Percentiles rank a stretch among this genome's conserved stretches.
These are phyloP conservation scores for Cryptococcus sp. DNA, from an alignment of 1,284 basidiomycete genomes.

Conservation along the genomic window DNA sequence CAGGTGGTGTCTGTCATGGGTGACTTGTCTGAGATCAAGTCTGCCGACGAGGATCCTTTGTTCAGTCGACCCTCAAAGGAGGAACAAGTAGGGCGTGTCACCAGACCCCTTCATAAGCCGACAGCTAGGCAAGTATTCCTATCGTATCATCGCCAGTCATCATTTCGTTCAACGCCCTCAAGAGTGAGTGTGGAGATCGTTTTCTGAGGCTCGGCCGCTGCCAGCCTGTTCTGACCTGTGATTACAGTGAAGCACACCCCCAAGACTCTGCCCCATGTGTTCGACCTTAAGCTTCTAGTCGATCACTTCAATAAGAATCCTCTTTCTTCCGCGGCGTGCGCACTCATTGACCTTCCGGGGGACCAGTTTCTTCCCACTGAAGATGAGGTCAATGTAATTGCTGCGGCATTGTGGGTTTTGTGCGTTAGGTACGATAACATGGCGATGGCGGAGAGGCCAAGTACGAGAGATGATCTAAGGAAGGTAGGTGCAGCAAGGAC, in stretches of 20 bases:
- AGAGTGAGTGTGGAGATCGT: no score
- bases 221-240: not conserved
- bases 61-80: not conserved
- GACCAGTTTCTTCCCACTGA: conserved; percentile 37
- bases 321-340: conserved; percentile 22
- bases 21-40: no score
- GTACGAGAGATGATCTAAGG: conserved; percentile 23
- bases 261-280: conserved; percentile 24
- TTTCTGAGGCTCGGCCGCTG: no score
- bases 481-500: conserved; percentile 18
- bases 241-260: conserved; percentile 6
- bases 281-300: conserved; percentile 22
- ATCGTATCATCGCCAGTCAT: no score
- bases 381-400: conserved; percentile 36
- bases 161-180: no score
- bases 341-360: conserved; percentile 30
- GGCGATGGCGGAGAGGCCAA: conserved; percentile 22
- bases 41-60: not conserved
- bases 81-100: no score
- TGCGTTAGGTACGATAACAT: conserved; percentile 30
- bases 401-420: conserved; percentile 28
- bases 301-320: conserved; percentile 32
- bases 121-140: no score
- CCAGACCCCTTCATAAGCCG: no score
- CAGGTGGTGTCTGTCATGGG: no score